A percentile compares a stretch with the other conserved stretches of the same genome.
phyloP scores from a whole-genome alignment of 1,139 yeast species.

The Lodderomyces parapsilosis region DNA sequence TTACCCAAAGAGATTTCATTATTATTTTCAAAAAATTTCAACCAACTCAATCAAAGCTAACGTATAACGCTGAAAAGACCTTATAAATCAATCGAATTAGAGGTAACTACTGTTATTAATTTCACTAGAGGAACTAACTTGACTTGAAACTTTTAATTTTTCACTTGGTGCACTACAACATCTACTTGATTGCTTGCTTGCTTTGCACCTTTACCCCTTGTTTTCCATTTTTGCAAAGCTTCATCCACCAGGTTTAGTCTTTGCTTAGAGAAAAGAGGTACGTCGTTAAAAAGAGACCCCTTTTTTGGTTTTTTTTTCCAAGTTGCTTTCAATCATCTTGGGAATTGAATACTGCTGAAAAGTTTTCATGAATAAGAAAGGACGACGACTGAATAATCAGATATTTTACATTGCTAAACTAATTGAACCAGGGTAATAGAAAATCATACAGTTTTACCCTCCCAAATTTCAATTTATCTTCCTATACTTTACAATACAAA shows the following conservation, averaged over 20 bases:
- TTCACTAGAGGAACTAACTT: too few relatives aligned
- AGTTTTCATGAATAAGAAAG: constrained; percentile 47
- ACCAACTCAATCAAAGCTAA: too few relatives aligned
- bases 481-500: background rate
- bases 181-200: background rate
- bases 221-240: background rate
- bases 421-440: constrained; percentile 48
- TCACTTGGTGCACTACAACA: background rate
- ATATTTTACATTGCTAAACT: constrained; percentile 25
- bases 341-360: constrained; percentile 3
- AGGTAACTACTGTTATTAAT: too few relatives aligned
- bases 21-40: too few relatives aligned
- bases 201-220: background rate
- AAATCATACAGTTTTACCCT: background rate
- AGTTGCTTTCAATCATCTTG: constrained; percentile 4
- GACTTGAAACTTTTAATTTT: too few relatives aligned
- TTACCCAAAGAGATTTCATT: too few relatives aligned
- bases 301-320: constrained; percentile 2
- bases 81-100: too few relatives aligned
- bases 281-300: too few relatives aligned
- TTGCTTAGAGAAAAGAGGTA: background rate
- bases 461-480: background rate
- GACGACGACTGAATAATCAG: constrained; percentile 38
- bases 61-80: too few relatives aligned
- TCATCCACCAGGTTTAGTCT: background rate